phyloP scores from a whole-genome alignment of 306 rosid species.

The Medicago arabica region DNA sequence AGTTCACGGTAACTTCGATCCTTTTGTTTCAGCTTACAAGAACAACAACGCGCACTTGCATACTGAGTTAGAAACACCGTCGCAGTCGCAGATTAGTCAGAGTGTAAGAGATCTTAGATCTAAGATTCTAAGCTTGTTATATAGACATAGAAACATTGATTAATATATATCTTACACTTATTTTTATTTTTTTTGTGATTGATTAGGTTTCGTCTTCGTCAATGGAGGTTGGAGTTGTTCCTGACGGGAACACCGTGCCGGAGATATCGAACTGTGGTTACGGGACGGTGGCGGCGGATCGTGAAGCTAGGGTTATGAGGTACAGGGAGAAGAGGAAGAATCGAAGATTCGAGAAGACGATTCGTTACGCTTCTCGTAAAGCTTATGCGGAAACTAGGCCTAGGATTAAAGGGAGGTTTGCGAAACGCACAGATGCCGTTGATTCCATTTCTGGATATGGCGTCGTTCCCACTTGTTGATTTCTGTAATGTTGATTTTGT shows the following conservation, averaged over 20 bases:
- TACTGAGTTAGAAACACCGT: slow-evolving; percentile 27
- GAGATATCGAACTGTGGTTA: slow-evolving; percentile 59
- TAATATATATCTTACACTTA: not conserved
- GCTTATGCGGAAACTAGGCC: slow-evolving; percentile 98
- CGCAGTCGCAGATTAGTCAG: slow-evolving; percentile 61
- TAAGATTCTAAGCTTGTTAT: not conserved
- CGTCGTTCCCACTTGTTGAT: slow-evolving; percentile 77
- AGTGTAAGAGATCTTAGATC: slow-evolving; percentile 59
- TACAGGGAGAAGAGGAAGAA: slow-evolving; percentile 98
- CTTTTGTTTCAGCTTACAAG: slow-evolving; percentile 58
- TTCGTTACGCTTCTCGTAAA: slow-evolving; percentile 91
- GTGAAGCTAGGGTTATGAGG: slow-evolving; percentile 95
- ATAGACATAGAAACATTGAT: not conserved
- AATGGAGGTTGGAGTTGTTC: slow-evolving; percentile 82
- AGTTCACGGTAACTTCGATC: slow-evolving; percentile 61
- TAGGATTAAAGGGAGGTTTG: slow-evolving; percentile 94
- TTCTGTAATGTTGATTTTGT: not conserved
- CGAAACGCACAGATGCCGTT: slow-evolving; percentile 62
- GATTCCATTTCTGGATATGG: slow-evolving; percentile 74
- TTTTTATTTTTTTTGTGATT: too few relatives aligned
- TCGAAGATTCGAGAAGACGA: slow-evolving; percentile 93
- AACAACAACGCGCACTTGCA: slow-evolving; percentile 43
- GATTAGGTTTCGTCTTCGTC: slow-evolving; percentile 89
- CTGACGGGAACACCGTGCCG: slow-evolving; percentile 64
- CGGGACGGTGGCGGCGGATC: slow-evolving; percentile 60